Percentiles rank a stretch among this genome's conserved stretches.
Conservation (phyloP, 2,329 filamentous ascomycete species). For the Lasiodiplodia theobromae region DNA sequence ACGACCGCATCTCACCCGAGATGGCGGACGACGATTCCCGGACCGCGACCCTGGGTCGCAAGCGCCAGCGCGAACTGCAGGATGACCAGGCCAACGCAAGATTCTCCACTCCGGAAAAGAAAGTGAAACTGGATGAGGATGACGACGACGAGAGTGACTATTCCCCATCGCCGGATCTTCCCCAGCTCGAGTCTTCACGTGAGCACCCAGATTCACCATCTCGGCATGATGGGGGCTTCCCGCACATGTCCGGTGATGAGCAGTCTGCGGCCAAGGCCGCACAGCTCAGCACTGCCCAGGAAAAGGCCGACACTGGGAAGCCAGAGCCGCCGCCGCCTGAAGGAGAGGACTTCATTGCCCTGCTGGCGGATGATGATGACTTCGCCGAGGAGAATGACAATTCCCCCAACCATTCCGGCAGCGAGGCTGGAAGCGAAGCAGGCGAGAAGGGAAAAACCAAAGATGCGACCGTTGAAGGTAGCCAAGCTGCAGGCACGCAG, state of each 20-base stretch:
- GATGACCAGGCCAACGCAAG: neutral
- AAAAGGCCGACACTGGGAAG: neutral
- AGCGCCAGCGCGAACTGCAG: slow-evolving; percentile 37
- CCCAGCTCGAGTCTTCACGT: slow-evolving; percentile 15
- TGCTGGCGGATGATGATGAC: neutral
- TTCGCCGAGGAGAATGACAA: neutral
- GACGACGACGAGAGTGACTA: slow-evolving; percentile 10
- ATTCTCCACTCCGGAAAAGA: slow-evolving; percentile 11
- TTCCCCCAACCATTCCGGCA: neutral
- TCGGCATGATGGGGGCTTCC: neutral
- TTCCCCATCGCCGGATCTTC: slow-evolving; percentile 7
- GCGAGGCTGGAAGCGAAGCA: neutral
- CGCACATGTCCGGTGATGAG: slow-evolving; percentile 11
- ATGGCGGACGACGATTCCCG: slow-evolving; percentile 49
- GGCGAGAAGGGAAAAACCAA: neutral
- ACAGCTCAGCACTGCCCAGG: slow-evolving; percentile 13
- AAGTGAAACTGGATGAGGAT: slow-evolving; percentile 7
- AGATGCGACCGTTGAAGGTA: no score
- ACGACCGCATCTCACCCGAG: neutral
- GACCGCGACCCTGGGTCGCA: slow-evolving; percentile 52
- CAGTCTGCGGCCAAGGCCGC: slow-evolving; percentile 6
- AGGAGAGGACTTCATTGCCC: slow-evolving; percentile 11
- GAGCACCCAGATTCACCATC: slow-evolving; percentile 6
- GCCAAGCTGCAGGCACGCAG: neutral
- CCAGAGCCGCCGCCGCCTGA: neutral